Base-by-base conservation (phyloP, 768 basidiomycete genomes). In the Leccinellum rugosiceps region DNA sequence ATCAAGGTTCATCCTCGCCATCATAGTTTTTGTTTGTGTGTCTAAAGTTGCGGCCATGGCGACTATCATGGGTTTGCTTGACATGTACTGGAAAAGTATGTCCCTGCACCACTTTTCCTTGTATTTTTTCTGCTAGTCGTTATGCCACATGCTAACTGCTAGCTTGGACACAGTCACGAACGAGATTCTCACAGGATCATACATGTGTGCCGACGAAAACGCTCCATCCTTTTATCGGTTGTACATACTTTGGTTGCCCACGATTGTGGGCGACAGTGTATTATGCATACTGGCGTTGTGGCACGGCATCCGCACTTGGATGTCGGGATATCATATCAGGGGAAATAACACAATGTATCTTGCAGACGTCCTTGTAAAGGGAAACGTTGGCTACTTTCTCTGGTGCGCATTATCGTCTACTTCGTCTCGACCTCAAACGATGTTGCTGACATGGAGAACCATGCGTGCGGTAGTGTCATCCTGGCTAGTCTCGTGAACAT, bases 211-310 rank as follows among this genome's bases (percentile, higher is more conserved):
- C 3, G 43, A 52, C 17, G 21, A n/a, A 8, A 11, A 4, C 0
- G 50, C 8, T 0, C 53, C 56, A n/a, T 14, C 46, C 3, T 57
- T 55, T 49, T 57, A 17, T 6, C 49, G 35, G 10, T 31, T 43
- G 7, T 63, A 52, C n/a, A 26, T 55, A 9, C 17, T 63, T 1
- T 63, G 59, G 61, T 9, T 61, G 17, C 56, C 59, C 3, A 41
- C 55, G 26, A 52, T 62, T 21, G n/a, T 52, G 21, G 57, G 26
- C 31, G 56, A 62, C 14, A 35, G 56, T 2, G 2, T 38, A 0
- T 50, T 62, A 10, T 62, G 56, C 21, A 8, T 55, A 41, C 50
- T 63, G 13, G 59, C 56, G 13, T 35, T 53, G 26, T 58, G 52
- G 52, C 25, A 43, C n/a, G 25, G 35, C 9, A 15, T 58, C 25